Conservation (phyloP, 2,329 filamentous ascomycete genomes). For the Fusarium miscanthi region DNA sequence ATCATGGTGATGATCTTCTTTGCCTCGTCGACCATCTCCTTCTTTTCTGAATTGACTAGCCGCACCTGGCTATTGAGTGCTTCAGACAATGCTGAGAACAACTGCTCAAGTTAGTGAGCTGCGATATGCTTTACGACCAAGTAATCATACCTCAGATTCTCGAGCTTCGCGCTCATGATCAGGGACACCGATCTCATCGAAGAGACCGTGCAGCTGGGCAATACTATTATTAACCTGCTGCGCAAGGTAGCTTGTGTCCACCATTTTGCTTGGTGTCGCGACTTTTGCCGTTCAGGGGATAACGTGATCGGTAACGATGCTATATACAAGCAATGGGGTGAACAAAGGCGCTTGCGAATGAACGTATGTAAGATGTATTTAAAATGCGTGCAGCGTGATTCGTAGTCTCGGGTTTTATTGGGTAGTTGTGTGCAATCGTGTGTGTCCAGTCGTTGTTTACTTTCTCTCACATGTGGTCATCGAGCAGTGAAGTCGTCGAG, state of each 20-base stretch:
- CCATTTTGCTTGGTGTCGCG: constrained; percentile 52
- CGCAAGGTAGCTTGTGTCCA: constrained; percentile 93
- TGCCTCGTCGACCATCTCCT: constrained; percentile 89
- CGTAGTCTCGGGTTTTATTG: constrained; percentile 28
- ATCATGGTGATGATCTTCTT: constrained; percentile 86
- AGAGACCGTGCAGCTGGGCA: constrained; percentile 90
- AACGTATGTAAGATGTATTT: constrained; percentile 13
- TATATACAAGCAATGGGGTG: constrained; percentile 23
- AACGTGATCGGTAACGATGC: constrained; percentile 24
- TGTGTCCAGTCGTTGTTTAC: constrained; percentile 40
- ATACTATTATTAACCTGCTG: constrained; percentile 97
- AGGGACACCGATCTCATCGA: constrained; percentile 97
- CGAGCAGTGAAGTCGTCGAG: constrained; percentile 41
- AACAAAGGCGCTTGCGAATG: constrained; percentile 11
- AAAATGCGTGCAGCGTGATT: constrained; percentile 16
- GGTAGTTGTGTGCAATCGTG: constrained; percentile 30
- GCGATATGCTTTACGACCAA: not conserved
- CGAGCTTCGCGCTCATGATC: constrained; percentile 90
- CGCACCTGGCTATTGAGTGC: constrained; percentile 91
- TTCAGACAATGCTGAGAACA: constrained; percentile 91
- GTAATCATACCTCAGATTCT: constrained; percentile 80
- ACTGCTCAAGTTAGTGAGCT: constrained; percentile 59
- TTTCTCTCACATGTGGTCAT: constrained; percentile 46
- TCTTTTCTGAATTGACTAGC: constrained; percentile 87
- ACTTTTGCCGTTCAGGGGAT: constrained; percentile 24